These are phyloP conservation scores for Gleditsia sinensis DNA, from an alignment of 306 rosid genomes.

Conservation along the genomic window DNA sequence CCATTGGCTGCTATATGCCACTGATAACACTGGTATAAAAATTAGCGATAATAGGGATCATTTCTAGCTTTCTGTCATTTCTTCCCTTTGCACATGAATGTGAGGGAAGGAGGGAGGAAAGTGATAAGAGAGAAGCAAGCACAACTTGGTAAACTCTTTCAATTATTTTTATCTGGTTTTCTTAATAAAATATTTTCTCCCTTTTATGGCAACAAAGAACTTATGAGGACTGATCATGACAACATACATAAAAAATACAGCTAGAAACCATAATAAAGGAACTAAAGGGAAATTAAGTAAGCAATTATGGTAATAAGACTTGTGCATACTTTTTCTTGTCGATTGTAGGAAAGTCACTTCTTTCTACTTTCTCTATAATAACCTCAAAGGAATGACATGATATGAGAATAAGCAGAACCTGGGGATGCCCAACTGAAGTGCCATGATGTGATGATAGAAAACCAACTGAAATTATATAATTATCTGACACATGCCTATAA, in stretches of 20 bases:
- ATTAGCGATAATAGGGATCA: not conserved
- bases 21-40: no score
- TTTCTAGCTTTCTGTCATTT: not conserved
- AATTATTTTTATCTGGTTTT: no score
- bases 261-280: not conserved
- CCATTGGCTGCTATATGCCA: no score
- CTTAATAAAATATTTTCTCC: not conserved
- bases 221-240: not conserved
- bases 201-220: not conserved
- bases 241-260: not conserved
- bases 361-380: constrained; percentile 47
- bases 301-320: not conserved
- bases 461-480: no score
- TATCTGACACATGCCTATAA: no score
- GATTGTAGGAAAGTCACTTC: constrained; percentile 58
- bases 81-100: not conserved
- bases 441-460: no score
- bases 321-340: constrained; percentile 55
- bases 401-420: not conserved
- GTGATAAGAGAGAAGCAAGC: not conserved
- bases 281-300: not conserved
- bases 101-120: no score
- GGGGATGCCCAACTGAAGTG: no score
- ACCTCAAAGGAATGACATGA: constrained; percentile 31
- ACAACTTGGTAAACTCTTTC: not conserved